phyloP scores from a whole-genome alignment of 1,284 basidiomycete species.

The Malassezia pachydermatis region DNA sequence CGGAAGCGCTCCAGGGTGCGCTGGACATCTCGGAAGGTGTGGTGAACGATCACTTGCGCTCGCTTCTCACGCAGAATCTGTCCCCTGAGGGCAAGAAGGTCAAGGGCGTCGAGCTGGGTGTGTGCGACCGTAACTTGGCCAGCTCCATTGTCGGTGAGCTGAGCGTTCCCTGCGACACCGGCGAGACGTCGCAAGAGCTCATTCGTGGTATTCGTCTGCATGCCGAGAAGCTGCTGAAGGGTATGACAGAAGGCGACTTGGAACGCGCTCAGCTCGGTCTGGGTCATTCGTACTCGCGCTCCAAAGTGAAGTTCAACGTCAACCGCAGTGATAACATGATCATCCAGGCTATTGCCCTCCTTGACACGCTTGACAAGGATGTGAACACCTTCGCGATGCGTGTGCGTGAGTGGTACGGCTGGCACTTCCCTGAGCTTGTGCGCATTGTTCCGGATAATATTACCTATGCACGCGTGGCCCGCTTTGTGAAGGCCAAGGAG shows the following conservation, averaged over 20 bases:
- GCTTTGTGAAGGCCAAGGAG: slow-evolving; percentile 80
- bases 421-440: slow-evolving; percentile 97
- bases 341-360: slow-evolving; percentile 95
- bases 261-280: slow-evolving; percentile 78
- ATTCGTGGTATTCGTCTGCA: slow-evolving; percentile 88
- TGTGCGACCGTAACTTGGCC: slow-evolving; percentile 69
- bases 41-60: slow-evolving; percentile 74
- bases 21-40: slow-evolving; percentile 95
- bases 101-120: slow-evolving; percentile 66
- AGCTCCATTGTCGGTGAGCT: slow-evolving; percentile 69
- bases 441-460: slow-evolving; percentile 89
- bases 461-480: slow-evolving; percentile 77
- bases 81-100: slow-evolving; percentile 67
- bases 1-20: slow-evolving; percentile 88
- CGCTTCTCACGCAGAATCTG: slow-evolving; percentile 78
- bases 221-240: slow-evolving; percentile 75
- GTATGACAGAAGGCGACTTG: slow-evolving; percentile 78
- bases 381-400: slow-evolving; percentile 99
- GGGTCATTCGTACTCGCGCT: slow-evolving; percentile 92
- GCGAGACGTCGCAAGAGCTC: slow-evolving; percentile 76
- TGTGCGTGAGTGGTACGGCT: slow-evolving; percentile 98
- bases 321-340: slow-evolving; percentile 99
- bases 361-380: slow-evolving; percentile 99
- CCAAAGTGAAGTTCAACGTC: slow-evolving; percentile 94
- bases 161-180: slow-evolving; percentile 71